Evolutionary conservation across 2,329 filamentous ascomycete genomes (phyloP), one percentile per base, ranked within the genome.

Genomic region (Phaeophleospora eucalypticola): DNA sequence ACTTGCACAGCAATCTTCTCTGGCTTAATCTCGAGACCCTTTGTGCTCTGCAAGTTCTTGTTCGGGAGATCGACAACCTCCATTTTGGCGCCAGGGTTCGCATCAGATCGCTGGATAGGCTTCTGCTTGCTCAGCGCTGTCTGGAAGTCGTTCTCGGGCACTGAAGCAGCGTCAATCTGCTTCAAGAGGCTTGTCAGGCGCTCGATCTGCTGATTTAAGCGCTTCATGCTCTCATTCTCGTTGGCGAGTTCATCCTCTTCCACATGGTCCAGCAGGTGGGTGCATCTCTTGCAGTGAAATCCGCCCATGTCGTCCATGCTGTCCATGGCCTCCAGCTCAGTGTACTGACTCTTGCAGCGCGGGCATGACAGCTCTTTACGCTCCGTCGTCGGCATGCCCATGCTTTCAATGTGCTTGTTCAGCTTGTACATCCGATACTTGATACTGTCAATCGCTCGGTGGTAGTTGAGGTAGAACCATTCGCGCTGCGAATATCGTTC

Each of bases 381-480:
- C 68, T 97, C 91, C 46, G 68, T 67, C 8, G 84, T 85, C 0
- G 88, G 84, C 15, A 87, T 83, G 14, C 87, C 87, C 48, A 88
- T 84, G 14, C 84, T 83, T 69, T 96, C 90, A 49, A 97, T 89
- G 45, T 86, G 83, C 65, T 91, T 90, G 57, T 90, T 89, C 58
- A 97, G 82, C 46, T 84, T 85, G 64, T 91, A 90, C 42, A 95
- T 83, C 53, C 88, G 85, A 79, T 87, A 98, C 68, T 98, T 98
- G 71, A 95, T 94, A 40, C 88, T 89, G 70, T 98, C 93, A 62
- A 98, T 89, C 29, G 91, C 89, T 48, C 88, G 86, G 49, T 93
- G 88, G 63, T 94, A 94, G 66, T 96, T 90, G 65, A 98, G 91
- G 70, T 88, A 98, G 73, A 95, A 98, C 77, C 95, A 98, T 53